Base-by-base conservation (phyloP, 495 filamentous ascomycete species). In the Penicillium mononematosum region DNA sequence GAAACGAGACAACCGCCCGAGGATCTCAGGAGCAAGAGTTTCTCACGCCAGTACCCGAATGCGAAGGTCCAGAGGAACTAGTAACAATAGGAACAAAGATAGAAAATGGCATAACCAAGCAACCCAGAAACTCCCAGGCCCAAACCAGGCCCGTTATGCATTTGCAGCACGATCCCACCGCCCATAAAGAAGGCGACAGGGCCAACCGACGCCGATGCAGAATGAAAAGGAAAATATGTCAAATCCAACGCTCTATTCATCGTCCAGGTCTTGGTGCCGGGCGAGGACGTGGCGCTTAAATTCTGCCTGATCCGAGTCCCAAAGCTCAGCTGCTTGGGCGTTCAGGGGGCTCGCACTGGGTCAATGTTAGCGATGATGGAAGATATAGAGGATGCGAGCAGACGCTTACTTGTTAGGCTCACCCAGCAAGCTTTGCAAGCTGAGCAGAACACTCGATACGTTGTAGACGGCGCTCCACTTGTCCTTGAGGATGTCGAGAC, bases 401-500 rank as follows among this genome's bases (percentile, higher is more conserved):
- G 2, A 22, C 20, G 11, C 85, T 67, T 80, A 98, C 95, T 97
- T 97, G 76, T 99, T 99, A 5, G 94, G 94, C 70, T 98, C 94
- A 19, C 93, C 94, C 3, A 99, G 83, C 62, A 99, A 77, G 73
- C 91, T 96, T 76, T 99, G 94, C 73, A 99, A 70, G 59, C 92
- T 96, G 62, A 99, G 75, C 45, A 99, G 76, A 22, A 99, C 90
- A 44, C 86, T 94, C 75, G 94, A 90, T 54, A 94, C 88, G 64
- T 96, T 97, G 81, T 96, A 96, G 14, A 93, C 90, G 19, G 87
- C 87, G 60, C 91, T 96, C 94, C 94, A 98, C 76, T 96, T 96
- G 69, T 97, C 94, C 79, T 96, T 96, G 50, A 99, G 78, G 63
- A 99, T 99, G 72, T 98, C 95, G 56, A 99, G 79, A 71, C 91